Evolutionary conservation across 225 moss, liverwort and hornwort species (phyloP).

Genomic region (Polytrichum commune): DNA sequence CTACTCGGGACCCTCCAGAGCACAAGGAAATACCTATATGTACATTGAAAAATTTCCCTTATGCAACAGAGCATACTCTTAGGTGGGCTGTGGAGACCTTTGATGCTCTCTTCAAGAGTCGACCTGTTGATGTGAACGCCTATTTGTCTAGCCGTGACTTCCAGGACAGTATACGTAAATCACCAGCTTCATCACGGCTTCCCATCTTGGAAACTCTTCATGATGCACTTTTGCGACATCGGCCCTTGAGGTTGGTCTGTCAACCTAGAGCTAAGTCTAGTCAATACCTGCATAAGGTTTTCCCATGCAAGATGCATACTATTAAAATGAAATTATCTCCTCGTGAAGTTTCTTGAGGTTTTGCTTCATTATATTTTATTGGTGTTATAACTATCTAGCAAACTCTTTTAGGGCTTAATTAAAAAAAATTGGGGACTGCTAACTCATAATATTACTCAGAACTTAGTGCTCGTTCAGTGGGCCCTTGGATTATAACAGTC

Average conservation of each 20-base stretch:
- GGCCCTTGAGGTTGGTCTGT: constrained; percentile 67
- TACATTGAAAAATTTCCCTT: constrained; percentile 95
- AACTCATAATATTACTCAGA: too few species aligned
- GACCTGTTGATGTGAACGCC: constrained; percentile 88
- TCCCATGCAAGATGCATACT: too few species aligned
- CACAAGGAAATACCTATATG: constrained; percentile 94
- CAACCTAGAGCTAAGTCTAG: too few species aligned
- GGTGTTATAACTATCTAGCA: too few species aligned
- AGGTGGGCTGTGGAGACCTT: constrained; percentile 95
- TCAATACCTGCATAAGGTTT: too few species aligned
- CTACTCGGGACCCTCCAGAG: constrained; percentile 92
- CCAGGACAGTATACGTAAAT: constrained; percentile 88
- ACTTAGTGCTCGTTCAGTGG: too few species aligned
- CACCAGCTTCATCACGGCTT: constrained; percentile 79
- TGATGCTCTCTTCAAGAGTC: constrained; percentile 86
- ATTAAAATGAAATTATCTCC: too few species aligned
- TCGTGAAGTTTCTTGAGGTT: too few species aligned
- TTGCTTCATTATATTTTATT: too few species aligned
- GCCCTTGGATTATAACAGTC: too few species aligned
- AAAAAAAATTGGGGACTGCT: too few species aligned
- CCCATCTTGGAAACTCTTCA: constrained; percentile 88
- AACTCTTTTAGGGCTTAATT: too few species aligned
- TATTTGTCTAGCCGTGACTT: constrained; percentile 95
- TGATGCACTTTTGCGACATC: constrained; percentile 89
- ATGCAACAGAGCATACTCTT: constrained; percentile 83